These are phyloP conservation scores for Aspergillus diversus DNA, from an alignment of 495 filamentous ascomycete genomes.

Conservation along the genomic window DNA sequence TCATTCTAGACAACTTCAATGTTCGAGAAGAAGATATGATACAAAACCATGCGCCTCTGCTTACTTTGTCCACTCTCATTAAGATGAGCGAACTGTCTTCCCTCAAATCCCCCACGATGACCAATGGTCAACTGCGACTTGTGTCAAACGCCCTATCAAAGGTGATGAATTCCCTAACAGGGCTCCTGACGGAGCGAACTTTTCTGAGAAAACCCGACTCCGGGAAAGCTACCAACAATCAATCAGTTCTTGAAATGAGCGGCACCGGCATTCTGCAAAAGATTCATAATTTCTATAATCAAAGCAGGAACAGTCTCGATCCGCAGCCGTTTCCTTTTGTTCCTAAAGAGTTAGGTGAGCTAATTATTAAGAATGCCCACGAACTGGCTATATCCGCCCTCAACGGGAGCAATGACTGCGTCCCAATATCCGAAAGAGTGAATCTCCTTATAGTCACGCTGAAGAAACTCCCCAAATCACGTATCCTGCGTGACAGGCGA, in stretches of 20 bases:
- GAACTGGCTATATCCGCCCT: slow-evolving; percentile 52
- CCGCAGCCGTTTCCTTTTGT: slow-evolving; percentile 59
- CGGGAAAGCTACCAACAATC: slow-evolving; percentile 27
- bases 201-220: slow-evolving; percentile 55
- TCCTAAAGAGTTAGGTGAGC: slow-evolving; percentile 56
- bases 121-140: slow-evolving; percentile 24
- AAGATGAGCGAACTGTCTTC: slow-evolving; percentile 44
- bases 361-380: slow-evolving; percentile 65
- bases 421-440: slow-evolving; percentile 43
- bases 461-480: slow-evolving; percentile 58
- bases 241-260: slow-evolving; percentile 25
- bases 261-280: slow-evolving; percentile 57
- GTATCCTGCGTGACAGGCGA: slow-evolving; percentile 53
- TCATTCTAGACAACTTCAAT: slow-evolving; percentile 88
- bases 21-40: slow-evolving; percentile 96
- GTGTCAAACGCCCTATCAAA: slow-evolving; percentile 35
- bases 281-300: slow-evolving; percentile 66
- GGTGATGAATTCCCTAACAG: slow-evolving; percentile 42
- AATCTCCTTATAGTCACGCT: slow-evolving; percentile 60
- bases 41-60: slow-evolving; percentile 76
- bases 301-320: slow-evolving; percentile 48
- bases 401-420: slow-evolving; percentile 25
- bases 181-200: slow-evolving; percentile 70
- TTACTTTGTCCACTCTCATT: slow-evolving; percentile 68
- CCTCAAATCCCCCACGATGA: slow-evolving; percentile 9